These are phyloP conservation scores for Arabidopsis arenosa DNA, from an alignment of 345 rosid genomes.

Conservation along the genomic window DNA sequence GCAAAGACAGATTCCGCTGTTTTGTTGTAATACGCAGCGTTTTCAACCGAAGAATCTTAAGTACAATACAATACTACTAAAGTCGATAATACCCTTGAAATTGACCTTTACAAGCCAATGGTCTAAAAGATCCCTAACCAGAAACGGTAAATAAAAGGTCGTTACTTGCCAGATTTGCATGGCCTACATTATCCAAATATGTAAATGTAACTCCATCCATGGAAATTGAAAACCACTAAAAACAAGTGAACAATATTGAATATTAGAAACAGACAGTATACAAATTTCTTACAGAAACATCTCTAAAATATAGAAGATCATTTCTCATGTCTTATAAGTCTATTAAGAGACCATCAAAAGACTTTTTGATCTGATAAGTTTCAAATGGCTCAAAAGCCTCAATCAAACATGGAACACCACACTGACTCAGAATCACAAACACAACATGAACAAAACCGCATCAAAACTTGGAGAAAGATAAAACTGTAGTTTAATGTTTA, in stretches of 20 bases:
- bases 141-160: conserved; percentile 5
- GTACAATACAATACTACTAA: not conserved
- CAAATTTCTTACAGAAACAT: not conserved
- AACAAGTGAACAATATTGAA: not conserved
- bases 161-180: conserved; percentile 8
- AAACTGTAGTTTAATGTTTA: conserved; percentile 4
- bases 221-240: not conserved
- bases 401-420: conserved; percentile 4
- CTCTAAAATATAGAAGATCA: not conserved
- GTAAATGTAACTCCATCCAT: not conserved
- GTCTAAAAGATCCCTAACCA: not conserved
- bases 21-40: conserved; percentile 41
- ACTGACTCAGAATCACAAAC: conserved; percentile 6
- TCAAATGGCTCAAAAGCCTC: conserved; percentile 8
- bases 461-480: conserved; percentile 15
- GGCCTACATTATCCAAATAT: conserved; percentile 13
- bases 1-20: conserved; percentile 36
- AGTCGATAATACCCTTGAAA: conserved; percentile 29
- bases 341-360: not conserved
- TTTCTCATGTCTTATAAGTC: not conserved
- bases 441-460: conserved; percentile 11
- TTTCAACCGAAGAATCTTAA: conserved; percentile 29
- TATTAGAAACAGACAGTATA: not conserved
- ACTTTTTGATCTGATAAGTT: not conserved
- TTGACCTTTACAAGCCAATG: conserved; percentile 2